These are phyloP conservation scores for Tolypocladium capitatum DNA, from an alignment of 2,329 filamentous ascomycete species.

Conservation along the genomic window DNA sequence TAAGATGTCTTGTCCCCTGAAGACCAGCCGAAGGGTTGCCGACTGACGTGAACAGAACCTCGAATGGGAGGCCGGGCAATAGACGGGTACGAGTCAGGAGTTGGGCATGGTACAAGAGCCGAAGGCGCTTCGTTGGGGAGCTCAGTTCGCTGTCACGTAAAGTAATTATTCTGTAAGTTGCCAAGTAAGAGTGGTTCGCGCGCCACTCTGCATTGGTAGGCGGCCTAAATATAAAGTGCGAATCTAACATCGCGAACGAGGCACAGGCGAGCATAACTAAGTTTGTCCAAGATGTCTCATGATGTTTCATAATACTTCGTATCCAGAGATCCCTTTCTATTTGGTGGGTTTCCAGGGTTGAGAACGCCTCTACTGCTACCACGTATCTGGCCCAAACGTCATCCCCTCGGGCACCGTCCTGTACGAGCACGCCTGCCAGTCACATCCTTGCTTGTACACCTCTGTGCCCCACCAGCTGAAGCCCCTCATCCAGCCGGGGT, in stretches of 20 bases:
- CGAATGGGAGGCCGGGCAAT: conserved; percentile 26
- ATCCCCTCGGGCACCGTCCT: conserved; percentile 47
- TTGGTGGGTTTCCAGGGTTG: neutral
- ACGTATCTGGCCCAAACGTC: conserved; percentile 51
- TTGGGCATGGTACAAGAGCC: neutral
- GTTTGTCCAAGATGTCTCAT: neutral
- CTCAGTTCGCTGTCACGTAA: conserved; percentile 5
- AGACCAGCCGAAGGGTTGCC: conserved; percentile 1
- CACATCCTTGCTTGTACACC: conserved; percentile 70
- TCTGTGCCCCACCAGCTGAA: conserved; percentile 87
- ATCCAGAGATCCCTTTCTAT: neutral
- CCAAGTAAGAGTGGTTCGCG: neutral
- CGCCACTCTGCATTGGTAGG: conserved; percentile 13
- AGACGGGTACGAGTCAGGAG: conserved; percentile 4
- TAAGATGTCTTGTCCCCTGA: conserved; percentile 28
- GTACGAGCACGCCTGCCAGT: conserved; percentile 72
- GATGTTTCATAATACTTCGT: neutral
- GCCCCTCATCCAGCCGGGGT: conserved; percentile 57
- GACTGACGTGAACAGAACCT: conserved; percentile 19
- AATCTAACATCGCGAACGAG: neutral
- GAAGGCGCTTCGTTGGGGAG: neutral
- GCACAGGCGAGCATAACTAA: neutral
- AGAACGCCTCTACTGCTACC: conserved; percentile 23
- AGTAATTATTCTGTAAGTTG: conserved; percentile 13
- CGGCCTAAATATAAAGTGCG: conserved; percentile 8